Evolutionary conservation across 371 early-diverging fungal species (phyloP).

Genomic region (Rhizomucor miehei): DNA sequence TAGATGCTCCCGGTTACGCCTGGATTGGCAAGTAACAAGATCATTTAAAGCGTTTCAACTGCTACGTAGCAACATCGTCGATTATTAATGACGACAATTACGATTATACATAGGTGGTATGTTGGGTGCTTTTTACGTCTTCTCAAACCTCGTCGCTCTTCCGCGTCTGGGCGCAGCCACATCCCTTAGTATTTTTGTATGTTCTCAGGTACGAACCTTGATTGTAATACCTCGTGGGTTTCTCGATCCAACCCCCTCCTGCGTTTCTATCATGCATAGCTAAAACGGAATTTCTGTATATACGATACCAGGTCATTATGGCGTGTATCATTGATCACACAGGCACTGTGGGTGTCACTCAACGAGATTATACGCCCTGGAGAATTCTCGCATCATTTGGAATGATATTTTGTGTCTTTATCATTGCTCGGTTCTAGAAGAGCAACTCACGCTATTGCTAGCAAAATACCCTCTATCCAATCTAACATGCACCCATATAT

Average conservation of each 20-base stretch:
- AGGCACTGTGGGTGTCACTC: conserved; percentile 20
- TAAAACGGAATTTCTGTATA: background rate
- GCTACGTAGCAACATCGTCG: too few species aligned
- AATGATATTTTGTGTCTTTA: conserved; percentile 44
- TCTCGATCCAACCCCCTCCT: background rate
- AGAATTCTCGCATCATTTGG: conserved; percentile 50
- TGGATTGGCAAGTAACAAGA: conserved; percentile 30
- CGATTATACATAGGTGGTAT: conserved; percentile 22
- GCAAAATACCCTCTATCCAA: too few species aligned
- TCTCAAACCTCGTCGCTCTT: conserved; percentile 26
- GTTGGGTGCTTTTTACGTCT: conserved; percentile 24
- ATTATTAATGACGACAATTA: background rate
- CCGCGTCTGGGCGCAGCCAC: conserved; percentile 31
- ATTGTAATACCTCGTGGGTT: background rate
- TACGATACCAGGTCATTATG: conserved; percentile 23
- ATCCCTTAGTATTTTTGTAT: conserved; percentile 31
- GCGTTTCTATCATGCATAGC: background rate
- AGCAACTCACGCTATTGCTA: too few species aligned
- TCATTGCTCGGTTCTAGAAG: conserved; percentile 26
- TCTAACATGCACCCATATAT: too few species aligned
- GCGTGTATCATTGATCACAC: conserved; percentile 26
- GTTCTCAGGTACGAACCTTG: conserved; percentile 21
- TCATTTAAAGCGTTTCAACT: too few species aligned
- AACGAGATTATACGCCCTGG: conserved; percentile 44
- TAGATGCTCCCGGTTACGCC: conserved; percentile 29